phyloP scores from a whole-genome alignment of 2,329 filamentous ascomycete genomes.

The Annulohypoxylon truncatum region DNA sequence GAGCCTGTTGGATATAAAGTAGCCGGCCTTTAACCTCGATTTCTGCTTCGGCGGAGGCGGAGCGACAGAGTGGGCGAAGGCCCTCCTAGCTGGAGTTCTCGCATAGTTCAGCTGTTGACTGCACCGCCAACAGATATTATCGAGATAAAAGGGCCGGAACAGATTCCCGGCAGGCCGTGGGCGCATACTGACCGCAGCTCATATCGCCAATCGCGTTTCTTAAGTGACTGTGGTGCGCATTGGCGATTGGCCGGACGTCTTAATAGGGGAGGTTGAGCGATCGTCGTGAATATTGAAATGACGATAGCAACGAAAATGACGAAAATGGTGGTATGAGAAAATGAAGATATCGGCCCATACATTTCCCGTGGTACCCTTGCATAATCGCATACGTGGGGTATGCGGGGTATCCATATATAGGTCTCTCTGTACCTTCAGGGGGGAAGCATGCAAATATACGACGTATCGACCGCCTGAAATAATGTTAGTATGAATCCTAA shows the following conservation, averaged over 20 bases:
- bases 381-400: background rate
- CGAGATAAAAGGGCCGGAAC: conserved; percentile 43
- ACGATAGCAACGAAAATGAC: background rate
- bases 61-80: conserved; percentile 38
- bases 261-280: background rate
- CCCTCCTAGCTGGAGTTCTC: conserved; percentile 26
- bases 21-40: conserved; percentile 44
- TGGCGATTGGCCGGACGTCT: background rate
- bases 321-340: conserved; percentile 9
- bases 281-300: background rate
- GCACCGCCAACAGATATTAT: conserved; percentile 49
- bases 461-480: no score
- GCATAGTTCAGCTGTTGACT: conserved; percentile 37
- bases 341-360: conserved; percentile 5
- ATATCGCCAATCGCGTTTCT: conserved; percentile 43
- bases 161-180: conserved; percentile 47
- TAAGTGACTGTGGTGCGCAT: conserved; percentile 11
- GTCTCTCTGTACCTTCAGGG: no score
- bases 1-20: conserved; percentile 48
- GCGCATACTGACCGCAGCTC: conserved; percentile 50
- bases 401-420: background rate
- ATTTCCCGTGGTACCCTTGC: background rate
- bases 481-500: no score
- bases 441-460: no score
- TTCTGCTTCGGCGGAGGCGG: conserved; percentile 24